A percentile compares a stretch with the other conserved stretches of the same genome.
These are phyloP conservation scores for Thoreauomyces humboldtii DNA, from an alignment of 192 early-diverging fungal species.

Conservation along the genomic window DNA sequence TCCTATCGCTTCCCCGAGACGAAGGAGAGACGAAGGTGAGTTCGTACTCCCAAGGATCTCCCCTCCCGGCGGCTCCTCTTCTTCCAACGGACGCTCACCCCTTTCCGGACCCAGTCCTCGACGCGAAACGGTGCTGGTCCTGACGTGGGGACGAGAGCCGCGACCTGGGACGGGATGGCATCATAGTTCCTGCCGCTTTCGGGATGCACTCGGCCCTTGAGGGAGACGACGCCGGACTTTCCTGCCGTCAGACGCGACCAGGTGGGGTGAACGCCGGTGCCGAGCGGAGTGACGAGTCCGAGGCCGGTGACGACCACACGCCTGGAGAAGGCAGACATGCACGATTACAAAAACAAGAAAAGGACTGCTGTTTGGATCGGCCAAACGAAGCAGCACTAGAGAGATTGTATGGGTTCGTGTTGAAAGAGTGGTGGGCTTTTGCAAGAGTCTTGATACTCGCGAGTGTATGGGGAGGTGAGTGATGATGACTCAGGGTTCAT, in stretches of 20 bases:
- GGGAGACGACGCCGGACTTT: slow-evolving; percentile 73
- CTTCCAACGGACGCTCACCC: slow-evolving; percentile 60
- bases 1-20: no score
- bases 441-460: no score
- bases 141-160: slow-evolving; percentile 60
- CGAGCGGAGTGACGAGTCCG: slow-evolving; percentile 89
- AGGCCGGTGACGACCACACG: slow-evolving; percentile 96
- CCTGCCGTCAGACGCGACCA: slow-evolving; percentile 75
- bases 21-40: no score
- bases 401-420: no score
- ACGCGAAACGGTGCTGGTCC: slow-evolving; percentile 23
- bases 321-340: slow-evolving; percentile 22
- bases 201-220: slow-evolving; percentile 36
- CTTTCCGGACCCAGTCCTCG: slow-evolving; percentile 70
- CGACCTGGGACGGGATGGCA: slow-evolving; percentile 71
- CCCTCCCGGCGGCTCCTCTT: no score
- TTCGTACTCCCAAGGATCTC: no score
- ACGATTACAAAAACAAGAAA: no score
- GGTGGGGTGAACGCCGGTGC: slow-evolving; percentile 61
- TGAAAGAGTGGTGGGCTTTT: no score
- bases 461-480: no score
- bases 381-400: no score
- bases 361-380: no score
- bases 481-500: no score
- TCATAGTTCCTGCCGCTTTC: slow-evolving; percentile 41